These are phyloP conservation scores for Magnolia officinalis DNA, from an alignment of 164 flowering plant genomes.

Conservation along the genomic window DNA sequence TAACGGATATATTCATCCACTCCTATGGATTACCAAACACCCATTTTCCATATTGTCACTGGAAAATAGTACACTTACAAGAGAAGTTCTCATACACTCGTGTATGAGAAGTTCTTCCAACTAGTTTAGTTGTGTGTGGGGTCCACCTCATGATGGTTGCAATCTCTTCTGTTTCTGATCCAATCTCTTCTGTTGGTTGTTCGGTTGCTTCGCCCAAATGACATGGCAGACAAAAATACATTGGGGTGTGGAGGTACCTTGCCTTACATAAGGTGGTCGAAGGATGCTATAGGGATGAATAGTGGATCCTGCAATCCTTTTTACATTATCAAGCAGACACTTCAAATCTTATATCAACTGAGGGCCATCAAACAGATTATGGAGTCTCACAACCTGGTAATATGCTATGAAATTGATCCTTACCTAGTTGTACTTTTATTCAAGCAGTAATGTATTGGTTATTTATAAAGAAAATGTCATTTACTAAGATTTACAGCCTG, in stretches of 20 bases:
- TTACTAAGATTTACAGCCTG: not conserved
- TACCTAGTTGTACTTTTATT: not conserved
- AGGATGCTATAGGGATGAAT: not conserved
- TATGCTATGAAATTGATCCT: not conserved
- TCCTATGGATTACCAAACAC: not conserved
- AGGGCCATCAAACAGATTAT: not conserved
- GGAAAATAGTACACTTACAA: too few species aligned
- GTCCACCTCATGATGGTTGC: too few species aligned
- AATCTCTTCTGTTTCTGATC: constrained; percentile 24
- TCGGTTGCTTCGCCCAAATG: constrained; percentile 19
- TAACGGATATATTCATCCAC: not conserved
- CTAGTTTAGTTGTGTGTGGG: too few species aligned
- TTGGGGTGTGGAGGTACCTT: not conserved
- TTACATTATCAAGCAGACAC: not conserved
- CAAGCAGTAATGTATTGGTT: not conserved
- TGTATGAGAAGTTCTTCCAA: too few species aligned
- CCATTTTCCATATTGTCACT: too few species aligned
- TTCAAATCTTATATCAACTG: not conserved
- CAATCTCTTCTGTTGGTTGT: constrained; percentile 14
- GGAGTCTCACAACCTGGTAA: not conserved
- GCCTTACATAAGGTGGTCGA: constrained; percentile 7
- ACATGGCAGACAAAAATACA: constrained; percentile 27
- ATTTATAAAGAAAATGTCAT: not conserved
- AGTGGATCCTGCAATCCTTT: constrained; percentile 3
- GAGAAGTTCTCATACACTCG: too few species aligned